Evolutionary conservation across 2,329 filamentous ascomycete species (phyloP), one percentile per base, ranked within the genome.

Genomic region (Thielaviopsis populi): DNA sequence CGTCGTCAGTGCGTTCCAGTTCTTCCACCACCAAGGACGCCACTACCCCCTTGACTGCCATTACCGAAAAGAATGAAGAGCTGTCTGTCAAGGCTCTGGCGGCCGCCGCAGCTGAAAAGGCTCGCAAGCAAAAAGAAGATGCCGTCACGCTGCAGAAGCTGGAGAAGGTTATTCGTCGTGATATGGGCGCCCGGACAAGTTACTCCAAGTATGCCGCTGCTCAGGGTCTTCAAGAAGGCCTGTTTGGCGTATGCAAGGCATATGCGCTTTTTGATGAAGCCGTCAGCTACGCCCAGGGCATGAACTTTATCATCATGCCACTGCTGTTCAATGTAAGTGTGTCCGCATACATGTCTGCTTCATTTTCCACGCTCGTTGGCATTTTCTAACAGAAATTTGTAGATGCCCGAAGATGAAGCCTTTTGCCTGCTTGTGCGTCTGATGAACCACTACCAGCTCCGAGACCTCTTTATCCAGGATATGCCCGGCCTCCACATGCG

Each of bases 271-370:
- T 91, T 69, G 94, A 99, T 70, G 91, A 96, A 70, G 87, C 81
- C 7, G 94, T 99, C 42, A 92, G 94, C 40, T 99, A 99, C 73
- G 92, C 95, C 0, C 94, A 99, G 74, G 94, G 94, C 71, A 96
- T 99, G 88, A 99, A 97, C 72, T 99, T 99, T 71, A 83, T 99
- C 66, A 88, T 91, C 59, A 97, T 97, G 91, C 94, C 95, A 27
- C 74, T 99, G 19, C 78, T 99, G 1, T 96, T 99, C 76, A 97
- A 96, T 73, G 86, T 88, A 76, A 79, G 85, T 73, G 42, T 46
- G 24, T n/a, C 11, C 22, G 4, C n/a, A 17, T 30, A 4, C 22
- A 1, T 56, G 11, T 17, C 46, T 10, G 11, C 27, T 50, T 13
- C 43, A 19, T 13, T 33, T 19, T 46, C 48, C 7, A 46, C 56